These are phyloP conservation scores for Gyromitra esculenta DNA, from an alignment of 2,329 filamentous ascomycete species.

Conservation along the genomic window DNA sequence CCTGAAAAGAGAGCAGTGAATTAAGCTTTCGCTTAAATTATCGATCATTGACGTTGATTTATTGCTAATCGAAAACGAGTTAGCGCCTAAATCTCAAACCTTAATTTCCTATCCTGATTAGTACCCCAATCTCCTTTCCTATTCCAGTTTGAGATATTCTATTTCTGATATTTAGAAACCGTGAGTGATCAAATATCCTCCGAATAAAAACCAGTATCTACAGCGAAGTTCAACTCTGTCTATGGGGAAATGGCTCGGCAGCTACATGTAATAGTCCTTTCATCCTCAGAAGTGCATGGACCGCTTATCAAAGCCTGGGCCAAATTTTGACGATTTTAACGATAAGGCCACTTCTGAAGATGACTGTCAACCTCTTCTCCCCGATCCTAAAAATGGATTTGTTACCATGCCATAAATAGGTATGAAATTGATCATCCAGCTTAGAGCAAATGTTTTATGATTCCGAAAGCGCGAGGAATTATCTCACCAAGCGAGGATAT, in stretches of 20 bases:
- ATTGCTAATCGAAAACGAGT: not conserved
- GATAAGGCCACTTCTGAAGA: not conserved
- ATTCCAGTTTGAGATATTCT: too few species aligned
- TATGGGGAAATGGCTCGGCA: not conserved
- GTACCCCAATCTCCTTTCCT: too few species aligned
- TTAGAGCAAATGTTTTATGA: not conserved
- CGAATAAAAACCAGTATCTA: not conserved
- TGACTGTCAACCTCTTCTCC: not conserved
- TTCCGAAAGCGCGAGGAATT: not conserved
- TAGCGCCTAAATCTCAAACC: not conserved
- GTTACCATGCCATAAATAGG: not conserved
- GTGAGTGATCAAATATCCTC: not conserved
- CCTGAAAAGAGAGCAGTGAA: not conserved
- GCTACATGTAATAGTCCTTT: not conserved
- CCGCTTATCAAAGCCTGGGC: not conserved
- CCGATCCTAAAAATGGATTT: not conserved
- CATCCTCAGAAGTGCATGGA: not conserved
- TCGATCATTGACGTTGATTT: not conserved
- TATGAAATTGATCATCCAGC: not conserved
- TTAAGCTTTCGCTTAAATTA: slow-evolving; percentile 7
- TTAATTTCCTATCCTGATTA: not conserved
- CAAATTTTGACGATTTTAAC: not conserved
- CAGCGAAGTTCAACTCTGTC: not conserved
- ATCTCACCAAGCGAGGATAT: not conserved
- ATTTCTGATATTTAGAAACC: not conserved